Evolutionary conservation across 495 filamentous ascomycete genomes (phyloP).

Genomic region (Hypoxylon rickii): DNA sequence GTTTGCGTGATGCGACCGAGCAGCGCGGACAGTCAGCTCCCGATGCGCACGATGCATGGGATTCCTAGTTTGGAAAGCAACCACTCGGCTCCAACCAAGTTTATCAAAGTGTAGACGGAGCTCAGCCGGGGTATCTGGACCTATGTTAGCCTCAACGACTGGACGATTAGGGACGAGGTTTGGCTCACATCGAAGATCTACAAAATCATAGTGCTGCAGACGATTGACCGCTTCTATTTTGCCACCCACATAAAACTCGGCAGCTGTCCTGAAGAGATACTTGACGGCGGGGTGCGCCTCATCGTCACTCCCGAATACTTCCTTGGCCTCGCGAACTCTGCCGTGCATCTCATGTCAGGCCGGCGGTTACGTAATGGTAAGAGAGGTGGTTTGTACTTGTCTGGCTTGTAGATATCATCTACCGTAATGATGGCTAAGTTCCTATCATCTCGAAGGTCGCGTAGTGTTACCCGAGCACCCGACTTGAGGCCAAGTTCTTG

Average conservation of each 20-base stretch:
- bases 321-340: slow-evolving; percentile 84
- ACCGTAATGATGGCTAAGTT: slow-evolving; percentile 95
- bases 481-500: slow-evolving; percentile 72
- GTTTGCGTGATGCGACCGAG: slow-evolving; percentile 92
- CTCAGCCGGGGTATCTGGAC: slow-evolving; percentile 86
- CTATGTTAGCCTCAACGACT: slow-evolving; percentile 2
- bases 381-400: slow-evolving; percentile 72
- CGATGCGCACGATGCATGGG: slow-evolving; percentile 99
- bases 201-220: slow-evolving; percentile 98
- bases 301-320: slow-evolving; percentile 92
- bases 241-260: slow-evolving; percentile 92
- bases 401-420: slow-evolving; percentile 92
- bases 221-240: slow-evolving; percentile 93
- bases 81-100: slow-evolving; percentile 94
- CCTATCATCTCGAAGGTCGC: slow-evolving; percentile 94
- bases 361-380: too few species aligned
- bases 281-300: slow-evolving; percentile 90
- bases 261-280: slow-evolving; percentile 77
- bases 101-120: slow-evolving; percentile 97
- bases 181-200: slow-evolving; percentile 83
- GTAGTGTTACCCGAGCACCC: slow-evolving; percentile 80
- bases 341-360: slow-evolving; percentile 42
- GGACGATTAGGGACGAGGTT: not conserved
- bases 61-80: slow-evolving; percentile 98
- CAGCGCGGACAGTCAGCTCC: slow-evolving; percentile 95